Evolutionary conservation across 768 basidiomycete genomes (phyloP), one percentile per base, ranked within the genome.

Genomic region (Rhizopogon vulgaris): DNA sequence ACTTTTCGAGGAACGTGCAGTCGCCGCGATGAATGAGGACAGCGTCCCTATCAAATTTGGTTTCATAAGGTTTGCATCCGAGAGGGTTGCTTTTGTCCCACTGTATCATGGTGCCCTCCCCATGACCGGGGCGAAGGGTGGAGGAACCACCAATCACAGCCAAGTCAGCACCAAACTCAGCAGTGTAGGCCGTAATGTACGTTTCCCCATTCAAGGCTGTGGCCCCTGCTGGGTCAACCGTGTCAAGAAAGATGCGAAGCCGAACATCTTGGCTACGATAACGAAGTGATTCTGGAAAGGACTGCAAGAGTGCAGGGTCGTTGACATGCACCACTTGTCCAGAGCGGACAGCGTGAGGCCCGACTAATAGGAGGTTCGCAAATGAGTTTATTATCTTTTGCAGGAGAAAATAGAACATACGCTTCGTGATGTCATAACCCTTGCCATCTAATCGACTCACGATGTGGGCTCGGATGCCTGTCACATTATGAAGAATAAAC

Each of bases 1-100:
- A 74, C 70, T 99, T 99, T 57, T 90, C 79, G 12, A 91, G 68
- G 69, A 98, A 97, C 8, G 92, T 86, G 67, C 95, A 98, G 4
- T 75, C 79, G 5, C 95, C 95, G 27, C 95, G 79, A 40, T 74
- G 74, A 14, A 87, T 73, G 14, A 96, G 63, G 22, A 93, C 63
- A 4, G 80, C 74, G 39, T 74, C 78, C 43, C 77, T 74, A 10
- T 71, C 66, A 56, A 83, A 78, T 4, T 64, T 48, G 37, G 74
- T 62, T 1, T 66, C 60, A 66, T 83, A 90, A 5, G 79, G 74
- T 5, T 54, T 43, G 60, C 90, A 92, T 6, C 90, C 90, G 12
- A 73, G 68, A 0, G 56, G 51, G 60, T 92, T 90, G 37, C 61
- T 60, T 3, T 56, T 52, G 38, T 83, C 84, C 24, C 72, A 77